These are phyloP conservation scores for Hirsutella rhossiliensis DNA, from an alignment of 2,329 filamentous ascomycete species.

Conservation along the genomic window DNA sequence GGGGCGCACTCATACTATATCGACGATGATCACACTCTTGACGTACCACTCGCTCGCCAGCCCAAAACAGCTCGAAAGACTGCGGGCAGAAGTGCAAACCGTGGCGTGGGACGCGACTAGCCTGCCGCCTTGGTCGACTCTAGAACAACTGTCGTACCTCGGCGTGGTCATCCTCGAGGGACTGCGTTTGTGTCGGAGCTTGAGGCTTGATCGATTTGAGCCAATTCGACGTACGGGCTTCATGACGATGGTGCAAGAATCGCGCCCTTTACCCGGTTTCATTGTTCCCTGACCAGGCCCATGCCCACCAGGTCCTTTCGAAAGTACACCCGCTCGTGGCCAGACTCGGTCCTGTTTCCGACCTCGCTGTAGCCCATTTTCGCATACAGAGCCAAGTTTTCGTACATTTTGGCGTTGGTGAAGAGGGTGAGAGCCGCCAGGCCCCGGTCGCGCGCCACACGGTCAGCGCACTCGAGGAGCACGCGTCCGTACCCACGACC, in stretches of 20 bases:
- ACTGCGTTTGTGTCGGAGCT: too few relatives aligned
- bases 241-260: too few relatives aligned
- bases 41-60: constrained; percentile 21
- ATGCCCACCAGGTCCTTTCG: constrained; percentile 16
- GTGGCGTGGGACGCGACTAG: constrained; percentile 13
- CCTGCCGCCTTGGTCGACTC: constrained; percentile 12
- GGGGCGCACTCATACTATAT: constrained; percentile 23
- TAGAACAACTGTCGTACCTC: constrained; percentile 23
- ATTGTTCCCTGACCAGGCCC: too few relatives aligned
- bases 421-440: constrained; percentile 15
- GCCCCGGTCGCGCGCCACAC: constrained; percentile 11
- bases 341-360: constrained; percentile 15
- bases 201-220: too few relatives aligned
- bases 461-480: constrained; percentile 18
- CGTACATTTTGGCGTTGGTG: constrained; percentile 22
- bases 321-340: constrained; percentile 23
- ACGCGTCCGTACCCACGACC: constrained; percentile 19
- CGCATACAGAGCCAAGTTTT: constrained; percentile 15
- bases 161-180: constrained; percentile 23
- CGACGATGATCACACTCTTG: constrained; percentile 15
- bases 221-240: too few relatives aligned
- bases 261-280: too few relatives aligned
- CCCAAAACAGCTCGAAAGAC: constrained; percentile 12
- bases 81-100: constrained; percentile 14
- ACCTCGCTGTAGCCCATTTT: constrained; percentile 21